Evolutionary conservation across 495 filamentous ascomycete species (phyloP).

Genomic region (Hamigera avellanea): DNA sequence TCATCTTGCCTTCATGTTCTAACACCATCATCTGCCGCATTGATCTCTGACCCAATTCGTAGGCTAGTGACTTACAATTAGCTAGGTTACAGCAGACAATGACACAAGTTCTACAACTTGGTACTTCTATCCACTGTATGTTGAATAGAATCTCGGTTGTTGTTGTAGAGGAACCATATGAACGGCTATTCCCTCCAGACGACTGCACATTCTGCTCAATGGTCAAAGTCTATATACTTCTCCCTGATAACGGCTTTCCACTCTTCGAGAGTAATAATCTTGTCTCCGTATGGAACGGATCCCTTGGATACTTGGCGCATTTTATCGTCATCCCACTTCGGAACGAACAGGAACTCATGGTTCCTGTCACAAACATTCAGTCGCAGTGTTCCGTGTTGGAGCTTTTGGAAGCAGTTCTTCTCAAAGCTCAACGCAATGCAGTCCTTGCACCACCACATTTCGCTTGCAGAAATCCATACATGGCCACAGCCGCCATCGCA

Average conservation of each 20-base stretch:
- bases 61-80: too few relatives aligned
- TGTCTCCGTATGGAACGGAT: conserved; percentile 17
- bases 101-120: too few relatives aligned
- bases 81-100: too few relatives aligned
- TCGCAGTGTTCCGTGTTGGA: conserved; percentile 14
- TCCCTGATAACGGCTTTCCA: conserved; percentile 22
- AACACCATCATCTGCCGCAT: too few relatives aligned
- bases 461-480: conserved; percentile 12
- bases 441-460: conserved; percentile 24
- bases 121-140: too few relatives aligned
- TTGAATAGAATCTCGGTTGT: too few relatives aligned
- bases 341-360: conserved; percentile 25
- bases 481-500: conserved; percentile 16
- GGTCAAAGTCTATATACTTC: conserved; percentile 11
- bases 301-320: conserved; percentile 9
- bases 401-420: conserved; percentile 14
- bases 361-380: conserved; percentile 20
- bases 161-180: too few relatives aligned
- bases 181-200: too few relatives aligned
- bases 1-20: too few relatives aligned
- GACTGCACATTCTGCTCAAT: neutral
- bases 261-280: conserved; percentile 21
- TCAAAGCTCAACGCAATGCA: conserved; percentile 23
- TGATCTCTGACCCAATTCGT: too few relatives aligned
- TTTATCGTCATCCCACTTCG: conserved; percentile 18